phyloP scores from a whole-genome alignment of 1,284 basidiomycete species.

The Jaminaea rosea region DNA sequence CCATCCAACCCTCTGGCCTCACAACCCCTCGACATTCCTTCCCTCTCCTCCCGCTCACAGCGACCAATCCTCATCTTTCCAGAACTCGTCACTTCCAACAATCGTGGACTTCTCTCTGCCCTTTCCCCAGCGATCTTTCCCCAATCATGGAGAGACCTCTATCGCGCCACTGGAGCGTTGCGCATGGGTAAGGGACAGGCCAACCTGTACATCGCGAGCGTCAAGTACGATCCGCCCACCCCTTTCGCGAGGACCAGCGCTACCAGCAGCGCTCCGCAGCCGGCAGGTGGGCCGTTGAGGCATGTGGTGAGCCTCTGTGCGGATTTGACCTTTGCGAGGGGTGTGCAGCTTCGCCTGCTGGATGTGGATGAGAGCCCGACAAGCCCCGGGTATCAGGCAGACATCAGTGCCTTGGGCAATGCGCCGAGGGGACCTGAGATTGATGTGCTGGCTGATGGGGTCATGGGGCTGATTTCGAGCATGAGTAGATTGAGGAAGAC shows the following conservation, averaged over 20 bases:
- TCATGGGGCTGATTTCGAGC: neutral
- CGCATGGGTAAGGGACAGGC: conserved; percentile 5
- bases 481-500: conserved; percentile 2
- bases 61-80: conserved; percentile 2
- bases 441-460: neutral
- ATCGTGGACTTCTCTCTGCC: conserved; percentile 1
- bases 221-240: conserved; percentile 7
- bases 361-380: neutral
- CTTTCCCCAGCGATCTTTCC: conserved; percentile 3
- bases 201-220: conserved; percentile 6
- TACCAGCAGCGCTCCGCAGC: no score
- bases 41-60: no score
- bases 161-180: conserved; percentile 2
- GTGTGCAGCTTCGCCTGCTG: neutral
- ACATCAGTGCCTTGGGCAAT: neutral
- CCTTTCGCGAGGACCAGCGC: no score
- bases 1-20: no score
- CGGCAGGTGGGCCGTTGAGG: no score
- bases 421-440: neutral
- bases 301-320: neutral
- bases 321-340: neutral
- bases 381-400: neutral
- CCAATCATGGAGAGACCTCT: conserved; percentile 3
- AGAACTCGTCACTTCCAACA: conserved; percentile 6
- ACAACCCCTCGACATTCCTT: no score